A percentile compares a stretch with the other conserved stretches of the same genome.
These are phyloP conservation scores for Pythium graminicola DNA, from an alignment of 352 stramenopile species.

Conservation along the genomic window DNA sequence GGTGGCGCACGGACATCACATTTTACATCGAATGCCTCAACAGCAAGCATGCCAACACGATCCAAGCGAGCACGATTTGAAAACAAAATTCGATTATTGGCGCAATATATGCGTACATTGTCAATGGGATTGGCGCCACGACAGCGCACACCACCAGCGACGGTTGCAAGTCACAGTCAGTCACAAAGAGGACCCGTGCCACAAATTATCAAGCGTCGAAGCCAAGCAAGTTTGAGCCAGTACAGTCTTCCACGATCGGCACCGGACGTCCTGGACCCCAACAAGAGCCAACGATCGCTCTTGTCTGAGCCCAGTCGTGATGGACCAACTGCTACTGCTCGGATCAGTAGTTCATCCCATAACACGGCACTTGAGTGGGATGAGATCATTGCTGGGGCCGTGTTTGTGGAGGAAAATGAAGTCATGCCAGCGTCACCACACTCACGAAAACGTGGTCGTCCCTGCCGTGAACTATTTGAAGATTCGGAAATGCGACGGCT, in stretches of 20 bases:
- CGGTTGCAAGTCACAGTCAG: constrained; percentile 4
- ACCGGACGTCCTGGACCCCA: constrained; percentile 17
- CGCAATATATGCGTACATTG: constrained; percentile 23
- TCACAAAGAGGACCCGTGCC: neutral
- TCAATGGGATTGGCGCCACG: constrained; percentile 13
- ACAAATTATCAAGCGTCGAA: constrained; percentile 16
- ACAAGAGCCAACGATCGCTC: constrained; percentile 10
- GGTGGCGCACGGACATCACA: neutral
- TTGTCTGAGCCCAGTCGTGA: constrained; percentile 7
- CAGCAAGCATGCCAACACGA: neutral
- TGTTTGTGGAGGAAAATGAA: constrained; percentile 35
- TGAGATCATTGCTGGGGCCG: constrained; percentile 23
- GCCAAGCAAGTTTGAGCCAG: constrained; percentile 22
- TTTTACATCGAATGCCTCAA: neutral
- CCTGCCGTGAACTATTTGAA: constrained; percentile 36
- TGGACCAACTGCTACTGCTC: neutral
- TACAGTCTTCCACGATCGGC: constrained; percentile 15
- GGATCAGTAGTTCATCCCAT: constrained; percentile 16
- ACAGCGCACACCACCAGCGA: constrained; percentile 2
- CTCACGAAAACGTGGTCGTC: constrained; percentile 44
- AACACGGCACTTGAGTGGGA: constrained; percentile 22
- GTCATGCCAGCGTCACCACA: constrained; percentile 33
- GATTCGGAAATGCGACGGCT: constrained; percentile 46
- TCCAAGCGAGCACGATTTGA: constrained; percentile 17
- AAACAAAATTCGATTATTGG: constrained; percentile 20